Base-by-base conservation (phyloP, 176 grass and related monocot genomes). In the Microstegium vimineum region DNA sequence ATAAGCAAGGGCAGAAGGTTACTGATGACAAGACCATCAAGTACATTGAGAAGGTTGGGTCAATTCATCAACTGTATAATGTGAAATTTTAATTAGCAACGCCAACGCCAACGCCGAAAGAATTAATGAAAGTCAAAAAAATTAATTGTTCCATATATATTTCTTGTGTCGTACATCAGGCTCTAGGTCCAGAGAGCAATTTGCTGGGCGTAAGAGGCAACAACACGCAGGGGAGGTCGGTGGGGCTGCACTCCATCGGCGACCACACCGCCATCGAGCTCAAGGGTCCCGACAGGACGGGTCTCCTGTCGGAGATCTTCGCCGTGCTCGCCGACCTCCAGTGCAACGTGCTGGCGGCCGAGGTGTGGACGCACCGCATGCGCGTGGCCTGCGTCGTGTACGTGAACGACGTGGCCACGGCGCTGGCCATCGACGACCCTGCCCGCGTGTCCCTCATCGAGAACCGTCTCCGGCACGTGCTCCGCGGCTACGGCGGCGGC, bases 261-360 rank as follows among this genome's bases (percentile, higher is more conserved):
- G 92, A 93, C 82, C 90, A 98, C 82, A 90, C 86, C 22, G 88
- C 95, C 57, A 91, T 98, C 62, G 95, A 98, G 86, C 88, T 98
- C 34, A 93, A 87, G 82, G 95, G 95, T 15, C 88, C 92, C 15
- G 95, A 98, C 86, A 57, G 95, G 26, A 91, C 90, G 3, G 95
- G 95, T 42, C 90, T 98, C 25, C 92, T 98, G 13, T 98, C 95
- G 4, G 95, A 94, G 73, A 84, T 98, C 57, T 98, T 98, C 69
- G 92, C 92, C 14, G 92, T 98, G 11, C 73, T 98, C 41, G 91
- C 92, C 33, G 81, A 94, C 46, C 87, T 92, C 16, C 74, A 80
- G 56, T 94, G 92, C 87, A 98, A 98, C 78, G 92, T 98, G 16
- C 81, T 98, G 51, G 95, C 90, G 4, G 95, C 95, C 37, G 95